A percentile compares a stretch with the other conserved stretches of the same genome.
These are phyloP conservation scores for Annulohypoxylon bovei DNA, from an alignment of 495 filamentous ascomycete genomes.

Conservation along the genomic window DNA sequence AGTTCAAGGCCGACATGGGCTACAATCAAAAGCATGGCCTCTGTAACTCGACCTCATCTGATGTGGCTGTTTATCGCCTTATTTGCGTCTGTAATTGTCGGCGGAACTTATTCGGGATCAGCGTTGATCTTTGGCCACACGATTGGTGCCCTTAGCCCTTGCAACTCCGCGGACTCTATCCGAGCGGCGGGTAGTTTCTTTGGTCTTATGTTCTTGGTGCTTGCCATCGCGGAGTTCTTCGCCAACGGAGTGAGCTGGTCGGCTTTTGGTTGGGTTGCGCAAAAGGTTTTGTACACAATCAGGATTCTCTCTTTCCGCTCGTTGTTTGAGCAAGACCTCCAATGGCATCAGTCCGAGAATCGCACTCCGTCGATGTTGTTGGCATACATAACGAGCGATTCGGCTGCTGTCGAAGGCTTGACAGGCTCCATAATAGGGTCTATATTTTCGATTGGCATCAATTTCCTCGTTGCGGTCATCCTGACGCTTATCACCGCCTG, in stretches of 20 bases:
- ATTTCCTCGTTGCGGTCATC: constrained; percentile 57
- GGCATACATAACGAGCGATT: constrained; percentile 63
- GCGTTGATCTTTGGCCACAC: constrained; percentile 64
- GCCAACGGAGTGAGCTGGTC: constrained; percentile 58
- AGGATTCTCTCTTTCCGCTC: constrained; percentile 59
- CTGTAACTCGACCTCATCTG: constrained; percentile 40
- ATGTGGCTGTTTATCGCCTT: constrained; percentile 43
- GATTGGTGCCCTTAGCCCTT: constrained; percentile 48
- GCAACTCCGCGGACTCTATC: constrained; percentile 49
- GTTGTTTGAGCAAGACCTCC: constrained; percentile 59
- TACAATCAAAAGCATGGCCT: constrained; percentile 39
- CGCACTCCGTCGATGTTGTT: constrained; percentile 62
- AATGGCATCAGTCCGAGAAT: constrained; percentile 59
- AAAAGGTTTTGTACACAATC: constrained; percentile 55
- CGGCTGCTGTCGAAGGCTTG: constrained; percentile 55
- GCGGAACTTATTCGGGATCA: constrained; percentile 57
- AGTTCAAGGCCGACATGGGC: constrained; percentile 37
- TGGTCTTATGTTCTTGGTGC: constrained; percentile 63
- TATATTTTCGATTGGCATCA: constrained; percentile 58
- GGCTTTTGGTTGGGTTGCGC: constrained; percentile 60
- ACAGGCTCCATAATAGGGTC: constrained; percentile 58
- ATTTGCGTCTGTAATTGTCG: constrained; percentile 53
- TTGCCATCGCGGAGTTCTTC: constrained; percentile 59
- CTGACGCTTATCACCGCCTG: constrained; percentile 69
- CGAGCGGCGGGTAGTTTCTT: constrained; percentile 56